Evolutionary conservation across 2,329 filamentous ascomycete species (phyloP).

Genomic region (Fonsecaea pedrosoi): DNA sequence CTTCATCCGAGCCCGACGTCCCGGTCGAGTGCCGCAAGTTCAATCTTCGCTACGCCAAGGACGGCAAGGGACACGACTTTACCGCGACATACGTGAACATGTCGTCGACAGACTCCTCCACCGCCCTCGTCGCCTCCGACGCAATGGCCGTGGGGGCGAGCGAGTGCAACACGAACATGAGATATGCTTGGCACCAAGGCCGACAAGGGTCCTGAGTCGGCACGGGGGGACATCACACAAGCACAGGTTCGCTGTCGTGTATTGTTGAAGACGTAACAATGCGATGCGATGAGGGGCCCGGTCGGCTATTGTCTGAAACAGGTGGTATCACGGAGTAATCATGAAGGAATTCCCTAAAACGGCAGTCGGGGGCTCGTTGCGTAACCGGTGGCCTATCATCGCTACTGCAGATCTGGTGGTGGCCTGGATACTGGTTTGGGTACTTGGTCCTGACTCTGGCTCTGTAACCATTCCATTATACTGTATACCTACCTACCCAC

Average conservation of each 20-base stretch:
- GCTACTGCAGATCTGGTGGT: no score
- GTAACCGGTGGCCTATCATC: no score
- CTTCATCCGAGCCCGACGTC: neutral
- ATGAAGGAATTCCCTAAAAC: no score
- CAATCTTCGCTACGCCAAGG: constrained; percentile 27
- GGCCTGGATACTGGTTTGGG: no score
- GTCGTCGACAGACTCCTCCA: neutral
- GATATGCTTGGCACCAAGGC: constrained; percentile 25
- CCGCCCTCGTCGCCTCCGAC: neutral
- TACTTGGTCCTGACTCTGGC: no score
- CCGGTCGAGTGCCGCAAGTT: constrained; percentile 11
- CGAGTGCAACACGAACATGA: constrained; percentile 13
- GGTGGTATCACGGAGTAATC: no score
- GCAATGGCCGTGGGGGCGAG: neutral
- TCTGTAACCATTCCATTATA: no score
- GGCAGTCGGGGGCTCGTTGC: no score
- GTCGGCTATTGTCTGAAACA: no score
- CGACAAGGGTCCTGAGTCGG: constrained; percentile 5
- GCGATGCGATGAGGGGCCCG: no score
- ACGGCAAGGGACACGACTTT: constrained; percentile 26
- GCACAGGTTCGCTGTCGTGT: neutral
- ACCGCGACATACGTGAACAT: constrained; percentile 1
- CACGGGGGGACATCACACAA: neutral
- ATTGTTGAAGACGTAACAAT: neutral
- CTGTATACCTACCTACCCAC: no score